Evolutionary conservation across 306 rosid species (phyloP).

Genomic region (Vicia villosa): DNA sequence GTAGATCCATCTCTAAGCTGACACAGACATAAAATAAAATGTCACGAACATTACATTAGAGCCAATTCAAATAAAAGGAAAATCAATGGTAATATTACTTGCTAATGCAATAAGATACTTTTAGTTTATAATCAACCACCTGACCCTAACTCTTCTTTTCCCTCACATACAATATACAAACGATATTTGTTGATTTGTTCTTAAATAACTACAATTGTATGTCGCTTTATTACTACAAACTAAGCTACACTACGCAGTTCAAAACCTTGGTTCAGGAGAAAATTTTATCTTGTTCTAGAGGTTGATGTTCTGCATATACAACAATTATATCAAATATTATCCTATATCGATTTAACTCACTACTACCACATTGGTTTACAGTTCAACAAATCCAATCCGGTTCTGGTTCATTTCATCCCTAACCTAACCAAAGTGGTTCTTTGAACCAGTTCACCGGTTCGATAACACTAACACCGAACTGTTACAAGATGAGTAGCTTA

Average conservation of each 20-base stretch:
- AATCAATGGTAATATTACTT: slow-evolving; percentile 1
- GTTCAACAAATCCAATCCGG: no score
- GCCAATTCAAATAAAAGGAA: slow-evolving; percentile 24
- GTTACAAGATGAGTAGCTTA: no score
- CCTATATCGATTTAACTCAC: no score
- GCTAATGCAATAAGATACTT: not conserved
- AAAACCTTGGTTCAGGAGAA: slow-evolving; percentile 22
- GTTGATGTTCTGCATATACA: no score
- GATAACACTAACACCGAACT: no score
- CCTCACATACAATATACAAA: not conserved
- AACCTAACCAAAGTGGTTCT: no score
- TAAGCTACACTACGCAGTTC: not conserved
- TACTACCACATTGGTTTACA: no score
- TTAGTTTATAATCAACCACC: not conserved
- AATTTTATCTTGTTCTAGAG: no score
- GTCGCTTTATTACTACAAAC: not conserved
- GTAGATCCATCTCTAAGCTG: slow-evolving; percentile 92
- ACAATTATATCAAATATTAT: no score
- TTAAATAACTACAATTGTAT: not conserved
- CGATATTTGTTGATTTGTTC: slow-evolving; percentile 19
- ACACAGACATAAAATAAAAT: slow-evolving; percentile 31
- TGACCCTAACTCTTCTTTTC: not conserved
- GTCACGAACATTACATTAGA: slow-evolving; percentile 27
- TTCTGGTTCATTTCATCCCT: no score
- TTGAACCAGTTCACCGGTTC: no score